A percentile compares a stretch with the other conserved stretches of the same genome.
Conservation (phyloP, 1,284 basidiomycete species). For the Sparassis latifolia region DNA sequence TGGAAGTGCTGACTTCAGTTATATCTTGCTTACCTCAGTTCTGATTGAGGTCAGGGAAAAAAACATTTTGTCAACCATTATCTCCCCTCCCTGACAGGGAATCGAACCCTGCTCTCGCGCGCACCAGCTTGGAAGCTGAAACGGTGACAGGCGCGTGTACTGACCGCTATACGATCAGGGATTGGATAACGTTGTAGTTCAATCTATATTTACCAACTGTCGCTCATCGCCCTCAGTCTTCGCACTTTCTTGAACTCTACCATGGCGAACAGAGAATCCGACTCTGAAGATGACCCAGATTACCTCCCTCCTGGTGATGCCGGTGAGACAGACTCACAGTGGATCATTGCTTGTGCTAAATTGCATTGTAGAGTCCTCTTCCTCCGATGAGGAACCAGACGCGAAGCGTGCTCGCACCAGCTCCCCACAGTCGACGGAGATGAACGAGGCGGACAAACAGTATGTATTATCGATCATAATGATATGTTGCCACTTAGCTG, state of each 20-base stretch:
- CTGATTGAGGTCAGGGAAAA: too few relatives aligned
- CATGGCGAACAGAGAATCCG: constrained; percentile 24
- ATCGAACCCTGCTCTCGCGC: constrained; percentile 31
- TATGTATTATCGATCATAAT: too few relatives aligned
- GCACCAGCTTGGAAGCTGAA: constrained; percentile 1
- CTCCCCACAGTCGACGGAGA: constrained; percentile 18
- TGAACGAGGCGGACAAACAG: constrained; percentile 36
- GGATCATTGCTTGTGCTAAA: neutral
- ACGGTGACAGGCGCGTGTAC: constrained; percentile 11
- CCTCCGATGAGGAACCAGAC: constrained; percentile 29
- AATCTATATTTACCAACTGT: neutral
- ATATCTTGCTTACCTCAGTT: too few relatives aligned
- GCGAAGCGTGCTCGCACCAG: constrained; percentile 22
- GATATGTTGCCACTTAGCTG: too few relatives aligned
- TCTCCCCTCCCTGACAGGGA: constrained; percentile 11
- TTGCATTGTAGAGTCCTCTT: constrained; percentile 29
- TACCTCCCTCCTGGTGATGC: constrained; percentile 48
- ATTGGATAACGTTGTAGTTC: neutral
- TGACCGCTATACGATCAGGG: constrained; percentile 13
- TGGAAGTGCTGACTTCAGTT: too few relatives aligned
- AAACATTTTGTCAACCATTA: too few relatives aligned
- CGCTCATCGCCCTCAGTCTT: neutral
- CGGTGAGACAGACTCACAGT: constrained; percentile 1
- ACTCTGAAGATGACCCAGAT: constrained; percentile 62
- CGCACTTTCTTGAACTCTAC: neutral